Evolutionary conservation across 1,284 basidiomycete species (phyloP), one percentile per base, ranked within the genome.

Genomic region (Heterobasidion occidentale): DNA sequence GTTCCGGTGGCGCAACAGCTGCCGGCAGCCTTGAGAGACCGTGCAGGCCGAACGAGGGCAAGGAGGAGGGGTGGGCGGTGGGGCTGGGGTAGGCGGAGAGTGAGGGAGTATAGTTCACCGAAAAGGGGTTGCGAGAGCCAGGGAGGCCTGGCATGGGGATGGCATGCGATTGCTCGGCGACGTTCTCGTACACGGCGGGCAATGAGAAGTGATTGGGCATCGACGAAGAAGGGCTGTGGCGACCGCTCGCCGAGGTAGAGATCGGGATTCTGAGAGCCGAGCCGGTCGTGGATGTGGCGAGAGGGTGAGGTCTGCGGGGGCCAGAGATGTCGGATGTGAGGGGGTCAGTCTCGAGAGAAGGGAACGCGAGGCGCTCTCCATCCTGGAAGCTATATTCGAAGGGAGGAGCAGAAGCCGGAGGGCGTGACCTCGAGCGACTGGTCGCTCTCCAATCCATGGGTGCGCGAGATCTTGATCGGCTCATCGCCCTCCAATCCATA

Each of bases 401-500:
- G 57, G 67, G 64, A 58, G 71, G 67, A 36, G 74, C 72, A 34
- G 76, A 67, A 59, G 78, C 76, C 46, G 83, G 80, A 42, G 84
- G 82, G 54, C 87, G 79, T 56, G 88, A 87, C 56, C 88, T 77
- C 58, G 86, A 88, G 56, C 90, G 84, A 69, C 83, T 87, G 56
- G 80, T 74, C 53, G 87, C 84, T 55, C 80, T 77, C 88, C 88
- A 91, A 69, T 90, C 88, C 86, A 89, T 90, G 54, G 92, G 89
- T 65, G 91, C 88, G 33, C 95, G 86, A 20, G 96, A 98, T 60
- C 94, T 83, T 14, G 94, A 97, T 59, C 94, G 84, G 67, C 92
- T 94, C 66, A 92, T 85, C 17, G 90, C 88, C 48, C 94, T 83
- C 94, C 95, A 98, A 68, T 98, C 96, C 89, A 98, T 97, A 45